Evolutionary conservation across 2,329 filamentous ascomycete genomes (phyloP).

Genomic region (Apiospora aurea): DNA sequence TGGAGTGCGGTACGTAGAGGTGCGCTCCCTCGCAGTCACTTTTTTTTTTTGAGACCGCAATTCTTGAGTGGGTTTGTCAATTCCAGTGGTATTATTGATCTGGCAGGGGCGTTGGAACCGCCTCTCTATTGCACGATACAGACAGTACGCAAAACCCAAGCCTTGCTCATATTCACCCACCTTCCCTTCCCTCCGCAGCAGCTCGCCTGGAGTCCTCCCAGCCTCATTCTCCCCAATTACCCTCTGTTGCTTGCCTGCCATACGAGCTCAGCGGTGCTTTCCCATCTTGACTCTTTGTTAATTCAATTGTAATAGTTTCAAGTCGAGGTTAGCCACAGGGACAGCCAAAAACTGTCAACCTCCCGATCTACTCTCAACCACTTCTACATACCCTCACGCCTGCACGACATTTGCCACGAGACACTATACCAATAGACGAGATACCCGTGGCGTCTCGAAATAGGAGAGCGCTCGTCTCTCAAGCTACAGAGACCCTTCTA

Average conservation of each 20-base stretch:
- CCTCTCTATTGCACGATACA: conserved; percentile 18
- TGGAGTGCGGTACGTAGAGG: conserved; percentile 9
- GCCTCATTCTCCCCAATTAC: conserved; percentile 16
- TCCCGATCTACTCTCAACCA: neutral
- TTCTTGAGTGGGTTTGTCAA: conserved; percentile 20
- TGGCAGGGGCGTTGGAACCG: conserved; percentile 21
- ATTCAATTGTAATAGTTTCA: conserved; percentile 22
- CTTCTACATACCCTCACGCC: conserved; percentile 1
- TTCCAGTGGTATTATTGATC: neutral
- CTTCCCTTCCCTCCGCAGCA: conserved; percentile 18
- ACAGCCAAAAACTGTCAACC: conserved; percentile 1
- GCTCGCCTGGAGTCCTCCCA: conserved; percentile 2
- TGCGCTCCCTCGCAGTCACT: conserved; percentile 3
- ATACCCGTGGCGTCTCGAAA: conserved; percentile 25
- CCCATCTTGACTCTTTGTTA: conserved; percentile 24
- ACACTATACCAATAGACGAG: conserved; percentile 23
- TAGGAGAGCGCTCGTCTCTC: conserved; percentile 25
- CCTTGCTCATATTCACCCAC: conserved; percentile 24
- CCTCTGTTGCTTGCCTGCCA: conserved; percentile 20
- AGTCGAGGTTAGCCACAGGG: conserved; percentile 13
- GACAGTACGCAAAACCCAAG: neutral
- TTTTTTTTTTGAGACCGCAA: conserved; percentile 21
- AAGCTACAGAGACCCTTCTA: conserved; percentile 19
- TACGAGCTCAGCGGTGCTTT: conserved; percentile 18
- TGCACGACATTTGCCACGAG: conserved; percentile 15